Conservation (phyloP, 1,139 yeast species). For the Yamadazyma dushanensis region DNA sequence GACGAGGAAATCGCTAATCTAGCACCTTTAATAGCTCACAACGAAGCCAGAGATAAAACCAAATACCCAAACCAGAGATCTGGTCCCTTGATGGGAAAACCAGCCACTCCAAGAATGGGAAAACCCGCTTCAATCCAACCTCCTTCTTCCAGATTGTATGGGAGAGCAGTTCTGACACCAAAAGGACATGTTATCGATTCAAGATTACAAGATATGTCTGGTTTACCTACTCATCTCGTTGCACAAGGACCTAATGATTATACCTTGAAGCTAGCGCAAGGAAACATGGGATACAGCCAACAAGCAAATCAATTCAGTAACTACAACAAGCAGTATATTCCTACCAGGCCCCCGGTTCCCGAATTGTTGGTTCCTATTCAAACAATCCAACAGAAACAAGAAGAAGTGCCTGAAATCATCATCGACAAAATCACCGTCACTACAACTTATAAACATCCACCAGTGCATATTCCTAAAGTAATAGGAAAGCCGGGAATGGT, state of each 20-base stretch:
- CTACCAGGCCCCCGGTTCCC: conserved; percentile 38
- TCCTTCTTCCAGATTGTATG: conserved; percentile 40
- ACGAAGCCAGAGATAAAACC: conserved; percentile 20
- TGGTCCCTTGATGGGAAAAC: conserved; percentile 43
- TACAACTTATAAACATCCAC: conserved; percentile 25
- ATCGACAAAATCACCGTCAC: conserved; percentile 19
- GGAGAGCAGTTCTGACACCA: conserved; percentile 15
- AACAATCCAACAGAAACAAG: conserved; percentile 14
- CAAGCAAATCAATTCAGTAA: conserved; percentile 4
- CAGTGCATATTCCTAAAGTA: conserved; percentile 34
- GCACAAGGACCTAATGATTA: conserved; percentile 17
- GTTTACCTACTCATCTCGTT: conserved; percentile 25
- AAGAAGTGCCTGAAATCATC: conserved; percentile 10
- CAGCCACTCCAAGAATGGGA: conserved; percentile 42
- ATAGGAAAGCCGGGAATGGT: conserved; percentile 27
- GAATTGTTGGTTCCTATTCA: conserved; percentile 36
- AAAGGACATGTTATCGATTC: conserved; percentile 19
- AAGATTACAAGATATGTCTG: conserved; percentile 19
- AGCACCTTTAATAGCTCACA: conserved; percentile 40
- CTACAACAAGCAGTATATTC: conserved; percentile 16
- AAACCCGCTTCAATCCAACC: conserved; percentile 50
- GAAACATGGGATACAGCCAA: conserved; percentile 12
- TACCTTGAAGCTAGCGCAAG: conserved; percentile 21
- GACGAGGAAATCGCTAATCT: conserved; percentile 44
- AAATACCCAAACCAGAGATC: conserved; percentile 14